Percentiles rank a stretch among this genome's conserved stretches.
phyloP scores from a whole-genome alignment of 116 monocot species.

The Cymodocea nodosa region DNA sequence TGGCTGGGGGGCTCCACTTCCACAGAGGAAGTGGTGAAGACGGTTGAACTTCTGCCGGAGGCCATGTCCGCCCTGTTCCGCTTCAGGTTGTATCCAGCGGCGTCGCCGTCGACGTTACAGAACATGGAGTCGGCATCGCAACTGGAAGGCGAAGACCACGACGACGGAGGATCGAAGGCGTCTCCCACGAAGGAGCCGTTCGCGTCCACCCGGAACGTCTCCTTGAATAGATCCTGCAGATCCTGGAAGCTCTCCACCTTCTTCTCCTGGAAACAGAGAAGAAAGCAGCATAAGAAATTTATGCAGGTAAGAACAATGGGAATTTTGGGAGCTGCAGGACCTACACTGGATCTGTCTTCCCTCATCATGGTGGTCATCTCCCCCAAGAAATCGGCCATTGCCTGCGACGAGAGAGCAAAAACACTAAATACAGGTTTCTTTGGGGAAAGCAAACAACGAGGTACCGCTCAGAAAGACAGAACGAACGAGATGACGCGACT shows the following conservation, averaged over 20 bases:
- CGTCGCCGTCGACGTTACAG: not conserved
- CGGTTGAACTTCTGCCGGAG: conserved; percentile 11
- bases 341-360: conserved; percentile 40
- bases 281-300: not conserved
- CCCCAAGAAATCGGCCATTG: conserved; percentile 67
- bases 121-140: not conserved
- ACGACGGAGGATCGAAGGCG: not conserved
- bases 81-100: conserved; percentile 15
- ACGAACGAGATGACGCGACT: not conserved
- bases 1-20: not conserved
- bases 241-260: conserved; percentile 61
- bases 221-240: conserved; percentile 63
- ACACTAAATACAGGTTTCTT: no score
- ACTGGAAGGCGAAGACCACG: not conserved
- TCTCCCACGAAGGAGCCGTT: conserved; percentile 13
- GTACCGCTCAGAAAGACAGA: no score
- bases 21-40: not conserved
- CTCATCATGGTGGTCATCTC: conserved; percentile 88
- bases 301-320: not conserved
- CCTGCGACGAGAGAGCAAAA: conserved; percentile 16
- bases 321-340: no score
- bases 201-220: conserved; percentile 58
- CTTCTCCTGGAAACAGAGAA: conserved; percentile 18
- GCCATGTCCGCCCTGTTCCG: conserved; percentile 20
- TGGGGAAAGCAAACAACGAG: no score